phyloP scores from a whole-genome alignment of 2,329 filamentous ascomycete species.

The Aspergillus ustus region DNA sequence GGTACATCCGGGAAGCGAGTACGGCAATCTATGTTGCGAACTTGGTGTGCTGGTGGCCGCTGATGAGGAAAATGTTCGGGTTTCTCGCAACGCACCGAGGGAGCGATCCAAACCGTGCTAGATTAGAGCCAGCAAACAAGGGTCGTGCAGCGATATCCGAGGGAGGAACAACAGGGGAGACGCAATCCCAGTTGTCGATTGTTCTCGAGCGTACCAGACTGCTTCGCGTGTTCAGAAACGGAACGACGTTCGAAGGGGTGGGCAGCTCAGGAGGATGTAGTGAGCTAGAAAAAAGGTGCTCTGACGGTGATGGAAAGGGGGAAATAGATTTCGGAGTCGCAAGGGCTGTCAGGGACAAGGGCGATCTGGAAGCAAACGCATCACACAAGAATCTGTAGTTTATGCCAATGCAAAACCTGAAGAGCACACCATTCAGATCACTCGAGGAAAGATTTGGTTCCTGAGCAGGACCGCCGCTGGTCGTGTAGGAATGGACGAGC shows the following conservation, averaged over 20 bases:
- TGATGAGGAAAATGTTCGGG: constrained; percentile 35
- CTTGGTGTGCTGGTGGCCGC: constrained; percentile 40
- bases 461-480: constrained; percentile 12
- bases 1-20: constrained; percentile 50
- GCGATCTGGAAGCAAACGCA: constrained; percentile 5
- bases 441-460: constrained; percentile 14
- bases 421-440: background rate
- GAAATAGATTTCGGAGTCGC: background rate
- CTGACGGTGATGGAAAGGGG: background rate
- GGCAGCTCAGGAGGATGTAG: background rate
- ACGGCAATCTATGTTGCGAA: constrained; percentile 53
- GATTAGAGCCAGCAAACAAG: constrained; percentile 21
- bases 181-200: constrained; percentile 28
- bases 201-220: constrained; percentile 21
- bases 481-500: background rate
- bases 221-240: constrained; percentile 15
- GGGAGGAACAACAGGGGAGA: constrained; percentile 5
- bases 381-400: background rate
- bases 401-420: background rate
- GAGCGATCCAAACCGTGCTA: constrained; percentile 29
- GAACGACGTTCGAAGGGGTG: constrained; percentile 10
- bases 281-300: background rate
- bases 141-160: constrained; percentile 19
- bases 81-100: constrained; percentile 34
- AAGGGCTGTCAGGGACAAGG: background rate